Evolutionary conservation across 2,329 filamentous ascomycete species (phyloP), one percentile per base, ranked within the genome.

Genomic region (Cladorrhinum sp.): DNA sequence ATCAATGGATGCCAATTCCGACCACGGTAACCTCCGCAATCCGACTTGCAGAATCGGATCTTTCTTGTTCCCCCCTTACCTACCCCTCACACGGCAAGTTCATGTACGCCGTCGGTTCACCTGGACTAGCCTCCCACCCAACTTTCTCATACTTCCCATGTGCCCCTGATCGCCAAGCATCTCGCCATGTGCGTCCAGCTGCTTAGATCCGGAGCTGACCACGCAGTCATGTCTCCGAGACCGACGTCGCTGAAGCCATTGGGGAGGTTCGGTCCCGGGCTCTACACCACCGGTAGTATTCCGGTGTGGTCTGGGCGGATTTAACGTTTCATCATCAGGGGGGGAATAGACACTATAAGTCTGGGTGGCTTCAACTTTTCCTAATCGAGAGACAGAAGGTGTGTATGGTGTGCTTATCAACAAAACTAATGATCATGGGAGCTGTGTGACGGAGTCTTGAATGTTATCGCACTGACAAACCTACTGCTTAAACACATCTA

Each of bases 291-390:
- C 23, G 53, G 24, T 32, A 12, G 25, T 23, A n/a, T 56, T 25
- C 38, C 53, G 53, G 23, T 18, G 41, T 36, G 25, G 23, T 48
- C 52, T 41, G 52, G 32, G 52, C 32, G 52, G 36, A n/a, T 12
- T 20, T 23, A 56, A 18, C 38, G 53, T 56, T 27, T 13, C 38
- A 56, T 56, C 24, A 38, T 48, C 22, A 27, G 16, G 51, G 50
- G 3, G 10, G 22, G 24, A 55, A 25, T 12, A 41, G 23, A 24
- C 7, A 32, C 53, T 56, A 56, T 56, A 23, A 32, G 22, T 49
- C 38, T n/a, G 12, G 36, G 53, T 56, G 53, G 53, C 53, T 32
- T 56, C 53, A 49, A 56, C 53, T 56, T 56, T 24, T 29, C 53
- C 38, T 27, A 16, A 18, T 56, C 22, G 53, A 23, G 53, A 48